Evolutionary conservation across 208 protist species (phyloP), one percentile per base, ranked within the genome.

Genomic region (Trypanosoma scelopori): DNA sequence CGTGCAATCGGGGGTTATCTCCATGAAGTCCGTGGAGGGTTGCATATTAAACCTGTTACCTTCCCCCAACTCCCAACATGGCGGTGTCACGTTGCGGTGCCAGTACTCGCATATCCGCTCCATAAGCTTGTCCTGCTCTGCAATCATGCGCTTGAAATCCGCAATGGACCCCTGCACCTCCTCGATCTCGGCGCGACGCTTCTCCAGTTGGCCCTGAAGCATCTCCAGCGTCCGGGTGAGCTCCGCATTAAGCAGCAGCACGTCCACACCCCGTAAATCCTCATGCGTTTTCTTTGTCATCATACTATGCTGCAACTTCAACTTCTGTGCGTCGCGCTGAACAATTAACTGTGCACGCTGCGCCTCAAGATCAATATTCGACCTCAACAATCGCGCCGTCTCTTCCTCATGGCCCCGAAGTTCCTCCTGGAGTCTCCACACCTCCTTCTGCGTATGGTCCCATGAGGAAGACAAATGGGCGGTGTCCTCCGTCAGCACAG

Each of bases 291-390:
- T 7, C 30, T 49, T 35, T 28, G 55, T 20, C 47, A 51, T 50
- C 20, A 42, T 43, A n/a, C 32, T 32, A 13, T 30, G 3, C 5
- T 49, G n/a, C 11, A 68, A 42, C 25, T 57, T 65, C 5, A 53
- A 4, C 35, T 32, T 16, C 35, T 69, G 62, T 39, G 66, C 72
- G 20, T 78, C 72, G 15, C 66, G 50, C 25, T 75, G 69, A n/a
- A 63, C 56, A 5, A 62, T 25, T 59, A 92, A 63, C 25, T 81
- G 71, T n/a, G 64, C 55, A 7, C 64, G 45, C 1, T 74, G 66
- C 23, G 71, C 39, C 71, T 92, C 86, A 22, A 92, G 75, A 42
- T 58, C 66, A 22, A 85, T 69, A 51, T 87, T 92, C 28, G 70
- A 62, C n/a, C 82, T 28, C 43, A 87, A 47, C 48, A 86, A 60